Conservation (phyloP, 345 rosid species). For the Eutrema yunnanense region DNA sequence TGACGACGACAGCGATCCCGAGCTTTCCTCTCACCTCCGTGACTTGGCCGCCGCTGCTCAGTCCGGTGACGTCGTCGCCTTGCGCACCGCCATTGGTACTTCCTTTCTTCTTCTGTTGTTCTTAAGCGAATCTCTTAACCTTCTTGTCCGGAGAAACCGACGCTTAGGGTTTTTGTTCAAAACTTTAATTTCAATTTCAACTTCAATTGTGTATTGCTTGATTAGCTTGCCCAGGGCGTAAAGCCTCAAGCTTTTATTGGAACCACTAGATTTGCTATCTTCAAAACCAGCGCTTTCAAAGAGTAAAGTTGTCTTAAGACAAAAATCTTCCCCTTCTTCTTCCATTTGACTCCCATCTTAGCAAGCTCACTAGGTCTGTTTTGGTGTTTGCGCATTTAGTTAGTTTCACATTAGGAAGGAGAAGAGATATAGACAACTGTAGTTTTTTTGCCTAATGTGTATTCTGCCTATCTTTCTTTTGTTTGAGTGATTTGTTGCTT, state of each 20-base stretch:
- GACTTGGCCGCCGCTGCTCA: constrained; percentile 63
- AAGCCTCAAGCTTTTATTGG: neutral
- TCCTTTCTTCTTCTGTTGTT: neutral
- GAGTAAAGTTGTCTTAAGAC: neutral
- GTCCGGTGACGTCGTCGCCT: constrained; percentile 61
- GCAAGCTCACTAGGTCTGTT: too few relatives aligned
- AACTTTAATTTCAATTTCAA: neutral
- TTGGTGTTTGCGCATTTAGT: too few relatives aligned
- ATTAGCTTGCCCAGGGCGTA: neutral
- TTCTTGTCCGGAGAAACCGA: neutral
- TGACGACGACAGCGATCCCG: constrained; percentile 40
- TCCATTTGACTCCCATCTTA: too few relatives aligned
- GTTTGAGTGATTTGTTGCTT: neutral
- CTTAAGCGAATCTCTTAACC: neutral
- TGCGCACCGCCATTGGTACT: constrained; percentile 66
- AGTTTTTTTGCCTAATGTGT: neutral
- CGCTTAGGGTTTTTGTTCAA: neutral
- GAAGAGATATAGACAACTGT: neutral
- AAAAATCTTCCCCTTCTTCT: too few relatives aligned
- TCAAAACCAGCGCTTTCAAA: neutral
- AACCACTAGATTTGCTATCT: neutral
- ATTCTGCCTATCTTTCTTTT: neutral
- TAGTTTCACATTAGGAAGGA: too few relatives aligned
- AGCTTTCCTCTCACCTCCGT: constrained; percentile 64
- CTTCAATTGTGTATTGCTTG: neutral